Percentiles rank a stretch among this genome's conserved stretches.
Conservation (phyloP, 108 stramenopile species). For the Nitzschia palea region DNA sequence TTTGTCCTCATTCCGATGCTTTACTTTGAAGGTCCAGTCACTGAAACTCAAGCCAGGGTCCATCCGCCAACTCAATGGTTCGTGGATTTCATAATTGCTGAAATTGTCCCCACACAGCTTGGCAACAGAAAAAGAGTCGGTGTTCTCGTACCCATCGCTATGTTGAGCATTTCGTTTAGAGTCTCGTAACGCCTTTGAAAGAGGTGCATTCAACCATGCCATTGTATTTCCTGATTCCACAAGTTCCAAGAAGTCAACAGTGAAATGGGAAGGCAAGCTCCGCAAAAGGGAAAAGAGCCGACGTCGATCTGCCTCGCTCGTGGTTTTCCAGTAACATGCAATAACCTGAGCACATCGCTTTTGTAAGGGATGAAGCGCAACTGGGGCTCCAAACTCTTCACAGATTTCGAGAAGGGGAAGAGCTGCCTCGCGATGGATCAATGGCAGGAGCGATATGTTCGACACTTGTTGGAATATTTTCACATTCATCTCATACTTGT, state of each 20-base stretch:
- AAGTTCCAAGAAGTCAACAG: constrained; percentile 33
- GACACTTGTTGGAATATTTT: constrained; percentile 26
- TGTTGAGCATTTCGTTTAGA: background rate
- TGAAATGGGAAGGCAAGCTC: constrained; percentile 26
- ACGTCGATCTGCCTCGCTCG: constrained; percentile 10
- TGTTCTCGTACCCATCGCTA: background rate
- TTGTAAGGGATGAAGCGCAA: constrained; percentile 12
- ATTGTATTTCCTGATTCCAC: constrained; percentile 15
- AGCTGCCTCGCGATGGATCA: constrained; percentile 31
- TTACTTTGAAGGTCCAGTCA: constrained; percentile 37
- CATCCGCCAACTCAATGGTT: constrained; percentile 35
- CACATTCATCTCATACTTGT: constrained; percentile 26
- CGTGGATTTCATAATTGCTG: background rate
- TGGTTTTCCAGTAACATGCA: constrained; percentile 27
- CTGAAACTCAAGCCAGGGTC: constrained; percentile 27
- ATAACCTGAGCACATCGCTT: constrained; percentile 29
- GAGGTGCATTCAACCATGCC: background rate
- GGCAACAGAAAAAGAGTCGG: background rate
- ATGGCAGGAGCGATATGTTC: constrained; percentile 15
- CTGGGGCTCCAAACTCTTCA: constrained; percentile 13
- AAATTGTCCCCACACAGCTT: background rate
- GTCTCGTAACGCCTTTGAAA: background rate
- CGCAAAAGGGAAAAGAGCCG: constrained; percentile 30
- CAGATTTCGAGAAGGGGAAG: constrained; percentile 36
- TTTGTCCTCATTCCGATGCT: background rate